Evolutionary conservation across 1,139 yeast genomes (phyloP).

Genomic region (Hyphopichia wangnamkhiaoensis): DNA sequence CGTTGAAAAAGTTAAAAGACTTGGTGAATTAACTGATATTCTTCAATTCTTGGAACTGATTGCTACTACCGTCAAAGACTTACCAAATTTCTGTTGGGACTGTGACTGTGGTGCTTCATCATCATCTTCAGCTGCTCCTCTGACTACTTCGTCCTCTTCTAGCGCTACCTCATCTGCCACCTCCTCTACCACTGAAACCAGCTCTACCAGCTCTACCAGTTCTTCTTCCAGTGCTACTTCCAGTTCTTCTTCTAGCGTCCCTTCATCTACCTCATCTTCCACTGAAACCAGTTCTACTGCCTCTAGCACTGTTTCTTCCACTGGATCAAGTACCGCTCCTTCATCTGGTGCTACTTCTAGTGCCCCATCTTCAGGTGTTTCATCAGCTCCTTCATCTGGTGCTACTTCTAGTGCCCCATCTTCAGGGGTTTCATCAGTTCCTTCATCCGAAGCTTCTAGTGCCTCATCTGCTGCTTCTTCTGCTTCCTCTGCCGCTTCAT

Average conservation of each 20-base stretch:
- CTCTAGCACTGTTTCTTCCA: conserved; percentile 6
- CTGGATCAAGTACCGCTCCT: too few species aligned
- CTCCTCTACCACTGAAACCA: conserved; percentile 9
- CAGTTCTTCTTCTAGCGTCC: conserved; percentile 5
- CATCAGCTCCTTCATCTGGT: conserved; percentile 8
- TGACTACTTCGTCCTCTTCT: conserved; percentile 5
- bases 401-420: conserved; percentile 8
- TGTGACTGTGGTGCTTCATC: conserved; percentile 20
- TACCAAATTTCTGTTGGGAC: conserved; percentile 24
- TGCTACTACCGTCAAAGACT: conserved; percentile 12
- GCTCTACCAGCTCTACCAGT: conserved; percentile 9
- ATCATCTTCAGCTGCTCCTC: conserved; percentile 6
- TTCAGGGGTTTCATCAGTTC: conserved; percentile 7
- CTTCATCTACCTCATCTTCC: conserved; percentile 9
- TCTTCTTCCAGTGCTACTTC: conserved; percentile 3
- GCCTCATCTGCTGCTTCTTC: conserved; percentile 6
- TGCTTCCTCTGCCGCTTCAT: conserved; percentile 4
- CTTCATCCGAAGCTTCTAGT: conserved; percentile 6
- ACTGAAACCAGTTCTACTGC: conserved; percentile 4
- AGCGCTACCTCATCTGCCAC: conserved; percentile 16
- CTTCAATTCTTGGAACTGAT: conserved; percentile 11
- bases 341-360: conserved; percentile 7
- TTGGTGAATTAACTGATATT: conserved; percentile 9
- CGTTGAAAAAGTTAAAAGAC: conserved; percentile 12
- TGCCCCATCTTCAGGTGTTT: conserved; percentile 5